A percentile compares a stretch with the other conserved stretches of the same genome.
phyloP scores from a whole-genome alignment of 768 basidiomycete genomes.

The Antrodiella citrinella region DNA sequence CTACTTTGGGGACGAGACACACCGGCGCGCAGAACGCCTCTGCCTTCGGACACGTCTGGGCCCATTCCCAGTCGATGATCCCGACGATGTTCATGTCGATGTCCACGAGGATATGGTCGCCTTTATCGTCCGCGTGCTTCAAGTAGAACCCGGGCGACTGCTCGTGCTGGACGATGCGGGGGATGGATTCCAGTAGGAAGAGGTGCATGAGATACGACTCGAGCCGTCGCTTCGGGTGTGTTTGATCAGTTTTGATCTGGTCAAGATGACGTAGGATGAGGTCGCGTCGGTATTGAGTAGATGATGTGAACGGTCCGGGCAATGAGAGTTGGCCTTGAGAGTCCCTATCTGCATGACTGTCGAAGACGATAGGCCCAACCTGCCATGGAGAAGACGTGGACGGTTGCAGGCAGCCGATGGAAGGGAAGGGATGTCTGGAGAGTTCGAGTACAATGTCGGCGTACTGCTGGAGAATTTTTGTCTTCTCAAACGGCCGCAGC shows the following conservation, averaged over 20 bases:
- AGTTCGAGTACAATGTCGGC: constrained; percentile 6
- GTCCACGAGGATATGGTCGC: constrained; percentile 22
- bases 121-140: constrained; percentile 17
- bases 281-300: neutral
- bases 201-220: constrained; percentile 7
- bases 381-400: neutral
- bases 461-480: constrained; percentile 1
- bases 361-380: constrained; percentile 3
- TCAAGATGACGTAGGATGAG: constrained; percentile 1
- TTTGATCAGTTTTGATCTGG: neutral
- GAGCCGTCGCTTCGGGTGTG: neutral
- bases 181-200: constrained; percentile 2
- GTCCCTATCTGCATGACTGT: neutral
- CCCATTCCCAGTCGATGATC: constrained; percentile 27
- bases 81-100: constrained; percentile 15
- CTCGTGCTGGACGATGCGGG: neutral
- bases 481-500: neutral
- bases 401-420: constrained; percentile 5
- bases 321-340: neutral
- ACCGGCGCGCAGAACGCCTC: constrained; percentile 12
- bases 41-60: constrained; percentile 7
- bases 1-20: constrained; percentile 8
- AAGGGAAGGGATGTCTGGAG: constrained; percentile 1
- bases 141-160: constrained; percentile 9
- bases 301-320: neutral